Evolutionary conservation across 805 yeast genomes (phyloP).

Genomic region (Wickerhamomyces alni): DNA sequence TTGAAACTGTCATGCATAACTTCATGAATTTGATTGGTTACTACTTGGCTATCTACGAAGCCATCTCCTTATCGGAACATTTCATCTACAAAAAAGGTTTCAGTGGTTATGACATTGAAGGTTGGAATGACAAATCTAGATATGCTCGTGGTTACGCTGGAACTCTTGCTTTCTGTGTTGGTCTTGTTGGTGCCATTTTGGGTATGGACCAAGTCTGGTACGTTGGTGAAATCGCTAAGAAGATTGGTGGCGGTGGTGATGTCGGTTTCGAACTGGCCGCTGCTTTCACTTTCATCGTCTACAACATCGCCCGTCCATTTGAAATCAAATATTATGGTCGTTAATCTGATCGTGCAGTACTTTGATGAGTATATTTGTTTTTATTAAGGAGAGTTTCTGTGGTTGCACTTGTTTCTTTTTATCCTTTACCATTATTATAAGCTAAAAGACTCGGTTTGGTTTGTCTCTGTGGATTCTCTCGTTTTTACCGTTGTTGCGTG

Average conservation of each 20-base stretch:
- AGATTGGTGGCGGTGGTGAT: constrained; percentile 76
- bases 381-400: background rate
- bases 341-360: constrained; percentile 4
- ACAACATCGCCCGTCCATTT: constrained; percentile 49
- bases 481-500: too few species aligned
- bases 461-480: background rate
- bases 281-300: constrained; percentile 60
- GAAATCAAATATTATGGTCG: constrained; percentile 58
- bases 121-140: constrained; percentile 49
- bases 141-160: constrained; percentile 81
- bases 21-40: constrained; percentile 91
- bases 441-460: background rate
- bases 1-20: constrained; percentile 66
- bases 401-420: background rate
- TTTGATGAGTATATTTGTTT: background rate
- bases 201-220: constrained; percentile 91
- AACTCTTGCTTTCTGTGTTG: constrained; percentile 68
- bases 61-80: constrained; percentile 76
- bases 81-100: constrained; percentile 66
- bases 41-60: constrained; percentile 81
- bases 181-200: constrained; percentile 77
- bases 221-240: constrained; percentile 57
- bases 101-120: constrained; percentile 54
- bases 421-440: background rate
- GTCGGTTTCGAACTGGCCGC: constrained; percentile 78